Conservation (phyloP, 148 eudicot species). For the Silene uniflora region DNA sequence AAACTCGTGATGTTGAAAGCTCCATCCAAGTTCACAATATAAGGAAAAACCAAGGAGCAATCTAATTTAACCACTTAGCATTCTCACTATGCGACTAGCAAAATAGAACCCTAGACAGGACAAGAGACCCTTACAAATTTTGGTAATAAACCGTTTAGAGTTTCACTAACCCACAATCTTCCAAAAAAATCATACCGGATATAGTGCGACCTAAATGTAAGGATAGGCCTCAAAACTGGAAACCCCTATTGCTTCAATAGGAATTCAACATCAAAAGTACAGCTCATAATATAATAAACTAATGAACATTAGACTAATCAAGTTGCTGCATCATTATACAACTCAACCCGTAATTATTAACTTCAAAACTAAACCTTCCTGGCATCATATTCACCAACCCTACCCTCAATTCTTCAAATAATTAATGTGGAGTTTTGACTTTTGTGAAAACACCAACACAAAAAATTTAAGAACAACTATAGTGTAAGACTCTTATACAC, state of each 20-base stretch:
- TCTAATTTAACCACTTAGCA: not conserved
- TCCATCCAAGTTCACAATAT: no score
- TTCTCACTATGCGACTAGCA: not conserved
- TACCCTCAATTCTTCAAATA: not conserved
- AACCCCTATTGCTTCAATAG: not conserved
- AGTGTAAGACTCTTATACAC: no score
- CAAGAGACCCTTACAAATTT: not conserved
- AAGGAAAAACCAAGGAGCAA: no score
- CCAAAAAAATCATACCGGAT: not conserved
- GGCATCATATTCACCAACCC: constrained; percentile 17
- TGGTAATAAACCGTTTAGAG: not conserved
- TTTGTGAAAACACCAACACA: not conserved
- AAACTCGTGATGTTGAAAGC: not conserved
- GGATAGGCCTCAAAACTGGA: not conserved
- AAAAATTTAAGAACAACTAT: no score
- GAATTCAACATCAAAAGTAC: not conserved
- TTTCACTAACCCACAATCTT: not conserved
- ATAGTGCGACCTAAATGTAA: not conserved
- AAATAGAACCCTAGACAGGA: not conserved
- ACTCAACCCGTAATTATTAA: not conserved
- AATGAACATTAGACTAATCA: not conserved
- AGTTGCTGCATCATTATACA: constrained; percentile 5
- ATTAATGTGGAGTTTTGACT: constrained; percentile 16
- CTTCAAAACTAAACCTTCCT: constrained; percentile 3
- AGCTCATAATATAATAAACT: not conserved